phyloP scores from a whole-genome alignment of 225 moss, liverwort and hornwort genomes.

The Bryum argenteum region DNA sequence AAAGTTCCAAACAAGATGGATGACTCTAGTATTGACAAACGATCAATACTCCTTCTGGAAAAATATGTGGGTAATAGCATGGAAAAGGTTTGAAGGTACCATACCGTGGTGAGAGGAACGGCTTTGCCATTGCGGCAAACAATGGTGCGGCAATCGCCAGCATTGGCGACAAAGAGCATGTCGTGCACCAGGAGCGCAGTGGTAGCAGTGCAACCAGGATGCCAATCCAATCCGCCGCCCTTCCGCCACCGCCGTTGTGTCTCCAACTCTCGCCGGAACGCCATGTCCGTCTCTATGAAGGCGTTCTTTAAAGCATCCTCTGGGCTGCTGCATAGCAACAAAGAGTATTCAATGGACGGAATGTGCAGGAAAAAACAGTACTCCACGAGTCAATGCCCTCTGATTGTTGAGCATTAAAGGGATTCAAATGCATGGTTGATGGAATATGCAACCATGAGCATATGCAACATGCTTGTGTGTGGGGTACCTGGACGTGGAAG shows the following conservation, averaged over 20 bases:
- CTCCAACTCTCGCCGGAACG: constrained; percentile 64
- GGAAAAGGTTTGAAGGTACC: neutral
- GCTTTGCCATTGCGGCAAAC: constrained; percentile 59
- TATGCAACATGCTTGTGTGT: too few relatives aligned
- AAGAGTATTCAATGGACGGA: too few relatives aligned
- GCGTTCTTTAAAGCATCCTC: constrained; percentile 52
- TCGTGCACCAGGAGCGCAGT: constrained; percentile 55
- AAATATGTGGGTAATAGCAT: neutral
- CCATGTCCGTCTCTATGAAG: constrained; percentile 55
- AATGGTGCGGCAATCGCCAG: constrained; percentile 72
- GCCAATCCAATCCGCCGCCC: constrained; percentile 64
- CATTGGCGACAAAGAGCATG: constrained; percentile 64
- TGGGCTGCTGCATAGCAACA: constrained; percentile 34
- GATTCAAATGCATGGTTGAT: too few relatives aligned
- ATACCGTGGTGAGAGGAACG: constrained; percentile 64
- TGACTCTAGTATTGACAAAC: neutral
- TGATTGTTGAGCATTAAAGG: too few relatives aligned
- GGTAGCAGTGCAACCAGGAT: constrained; percentile 69
- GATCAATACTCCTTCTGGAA: neutral
- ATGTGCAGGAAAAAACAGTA: too few relatives aligned
- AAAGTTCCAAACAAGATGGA: neutral
- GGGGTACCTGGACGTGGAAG: constrained; percentile 44
- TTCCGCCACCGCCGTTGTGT: constrained; percentile 46
- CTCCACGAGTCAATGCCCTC: too few relatives aligned
- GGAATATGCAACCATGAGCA: too few relatives aligned